A percentile compares a stretch with the other conserved stretches of the same genome.
Conservation (phyloP, 2,329 filamentous ascomycete genomes). For the Mollisiaceae sp. region DNA sequence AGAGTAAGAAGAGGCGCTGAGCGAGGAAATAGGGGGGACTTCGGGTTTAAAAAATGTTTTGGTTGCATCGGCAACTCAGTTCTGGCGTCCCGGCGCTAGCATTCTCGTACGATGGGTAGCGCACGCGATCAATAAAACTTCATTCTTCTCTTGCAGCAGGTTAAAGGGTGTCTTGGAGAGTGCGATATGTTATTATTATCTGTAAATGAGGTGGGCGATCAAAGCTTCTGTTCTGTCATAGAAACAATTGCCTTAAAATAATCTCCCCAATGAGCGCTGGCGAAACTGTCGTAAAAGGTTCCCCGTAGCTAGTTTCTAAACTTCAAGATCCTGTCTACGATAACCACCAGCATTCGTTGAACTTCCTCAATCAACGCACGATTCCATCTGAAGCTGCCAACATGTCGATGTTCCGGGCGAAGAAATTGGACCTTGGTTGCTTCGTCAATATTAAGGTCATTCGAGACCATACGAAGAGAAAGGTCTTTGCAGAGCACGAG, state of each 20-base stretch:
- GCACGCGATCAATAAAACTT: not conserved
- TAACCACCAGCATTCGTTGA: not conserved
- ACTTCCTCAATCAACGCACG: not conserved
- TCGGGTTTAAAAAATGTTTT: constrained; percentile 11
- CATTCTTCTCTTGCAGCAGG: no score
- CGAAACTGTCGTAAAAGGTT: not conserved
- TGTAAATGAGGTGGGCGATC: no score
- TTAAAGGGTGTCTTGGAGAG: no score
- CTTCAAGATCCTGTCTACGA: not conserved
- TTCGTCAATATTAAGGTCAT: constrained; percentile 87
- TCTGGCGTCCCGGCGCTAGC: constrained; percentile 10
- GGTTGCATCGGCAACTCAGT: not conserved
- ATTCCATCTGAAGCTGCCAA: constrained; percentile 42
- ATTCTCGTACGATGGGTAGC: not conserved
- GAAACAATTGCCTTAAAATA: not conserved
- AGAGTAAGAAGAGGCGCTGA: constrained; percentile 6
- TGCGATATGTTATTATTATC: no score
- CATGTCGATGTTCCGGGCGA: constrained; percentile 87
- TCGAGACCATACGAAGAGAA: constrained; percentile 95
- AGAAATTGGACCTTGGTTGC: constrained; percentile 87
- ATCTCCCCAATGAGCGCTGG: not conserved
- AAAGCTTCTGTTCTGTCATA: not conserved
- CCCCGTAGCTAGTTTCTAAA: not conserved
- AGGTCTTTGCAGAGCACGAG: constrained; percentile 86
- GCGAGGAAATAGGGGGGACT: constrained; percentile 6